Percentiles rank a stretch among this genome's conserved stretches.
phyloP scores from a whole-genome alignment of 176 grass and related monocot genomes.

The Ananas comosus region DNA sequence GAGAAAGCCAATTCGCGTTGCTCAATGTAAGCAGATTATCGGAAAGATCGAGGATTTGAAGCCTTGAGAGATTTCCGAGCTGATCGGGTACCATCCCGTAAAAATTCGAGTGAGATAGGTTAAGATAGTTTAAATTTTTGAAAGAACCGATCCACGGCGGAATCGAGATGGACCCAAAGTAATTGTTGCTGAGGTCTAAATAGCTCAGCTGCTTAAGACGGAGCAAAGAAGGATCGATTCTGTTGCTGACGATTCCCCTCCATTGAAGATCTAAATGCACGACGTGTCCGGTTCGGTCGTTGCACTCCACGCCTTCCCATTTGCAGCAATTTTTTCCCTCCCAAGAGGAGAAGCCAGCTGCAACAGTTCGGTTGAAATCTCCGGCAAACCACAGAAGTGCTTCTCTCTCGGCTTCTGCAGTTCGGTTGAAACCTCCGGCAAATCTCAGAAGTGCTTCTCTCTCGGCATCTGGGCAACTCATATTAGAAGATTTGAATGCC shows the following conservation, averaged over 20 bases:
- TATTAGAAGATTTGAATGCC: neutral
- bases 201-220: neutral
- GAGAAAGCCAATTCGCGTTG: neutral
- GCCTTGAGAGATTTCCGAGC: neutral
- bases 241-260: neutral
- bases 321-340: constrained; percentile 28
- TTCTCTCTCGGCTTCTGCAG: neutral
- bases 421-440: neutral
- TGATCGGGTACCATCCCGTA: neutral
- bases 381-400: neutral
- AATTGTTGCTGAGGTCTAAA: neutral
- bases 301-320: constrained; percentile 34
- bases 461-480: neutral
- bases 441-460: neutral
- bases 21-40: neutral
- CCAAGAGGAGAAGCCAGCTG: constrained; percentile 23
- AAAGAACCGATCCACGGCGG: neutral
- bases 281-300: constrained; percentile 25
- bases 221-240: neutral
- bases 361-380: neutral
- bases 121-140: neutral
- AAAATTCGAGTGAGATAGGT: neutral
- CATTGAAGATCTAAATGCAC: neutral
- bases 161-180: neutral
- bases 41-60: neutral